Evolutionary conservation across 78 protist genomes (phyloP).

Genomic region (Blattamonas nauphoetae): DNA sequence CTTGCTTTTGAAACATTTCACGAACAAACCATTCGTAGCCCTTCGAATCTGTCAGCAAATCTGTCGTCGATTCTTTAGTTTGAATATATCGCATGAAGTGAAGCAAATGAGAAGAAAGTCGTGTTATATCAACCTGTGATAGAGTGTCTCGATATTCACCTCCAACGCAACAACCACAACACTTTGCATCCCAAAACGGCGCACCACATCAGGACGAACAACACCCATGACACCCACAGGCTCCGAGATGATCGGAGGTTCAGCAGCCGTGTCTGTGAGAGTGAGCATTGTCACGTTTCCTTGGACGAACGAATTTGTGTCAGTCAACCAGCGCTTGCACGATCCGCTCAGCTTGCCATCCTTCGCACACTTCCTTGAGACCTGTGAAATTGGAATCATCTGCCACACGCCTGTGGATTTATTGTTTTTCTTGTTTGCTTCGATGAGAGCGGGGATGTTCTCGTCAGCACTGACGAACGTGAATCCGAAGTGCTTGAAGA

Average conservation of each 20-base stretch:
- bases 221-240: constrained; percentile 71
- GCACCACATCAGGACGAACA: constrained; percentile 64
- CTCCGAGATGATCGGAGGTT: constrained; percentile 23
- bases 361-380: not conserved
- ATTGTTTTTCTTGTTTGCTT: not conserved
- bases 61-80: no score
- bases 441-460: not conserved
- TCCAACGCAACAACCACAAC: not conserved
- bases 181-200: not conserved
- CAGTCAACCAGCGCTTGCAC: not conserved
- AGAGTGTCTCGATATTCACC: not conserved
- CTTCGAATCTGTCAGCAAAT: no score
- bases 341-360: not conserved
- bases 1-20: no score
- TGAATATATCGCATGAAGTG: no score
- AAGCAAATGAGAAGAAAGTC: no score
- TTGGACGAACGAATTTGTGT: constrained; percentile 58
- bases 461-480: not conserved
- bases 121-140: no score
- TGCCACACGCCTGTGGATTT: not conserved
- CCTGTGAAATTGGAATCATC: not conserved
- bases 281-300: constrained; percentile 33
- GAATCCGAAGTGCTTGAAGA: not conserved
- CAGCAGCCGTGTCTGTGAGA: not conserved
- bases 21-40: no score